These are phyloP conservation scores for Irpex sp. DNA, from an alignment of 1,284 basidiomycete species.

Conservation along the genomic window DNA sequence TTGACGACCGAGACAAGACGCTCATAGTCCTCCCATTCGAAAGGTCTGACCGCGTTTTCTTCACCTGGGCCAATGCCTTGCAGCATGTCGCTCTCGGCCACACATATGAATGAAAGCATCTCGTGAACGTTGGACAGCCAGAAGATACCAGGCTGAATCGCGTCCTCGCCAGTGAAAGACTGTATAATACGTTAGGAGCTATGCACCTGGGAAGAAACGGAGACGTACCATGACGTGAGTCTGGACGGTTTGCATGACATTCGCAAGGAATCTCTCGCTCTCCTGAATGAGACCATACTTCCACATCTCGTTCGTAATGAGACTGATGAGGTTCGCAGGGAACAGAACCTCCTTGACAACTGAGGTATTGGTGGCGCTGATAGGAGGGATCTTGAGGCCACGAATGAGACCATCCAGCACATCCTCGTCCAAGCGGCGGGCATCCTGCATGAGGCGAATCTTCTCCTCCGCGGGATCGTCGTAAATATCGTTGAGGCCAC, in stretches of 20 bases:
- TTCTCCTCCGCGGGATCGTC: conserved; percentile 96
- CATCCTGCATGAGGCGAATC: conserved; percentile 89
- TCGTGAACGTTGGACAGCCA: conserved; percentile 99
- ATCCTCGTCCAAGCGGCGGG: conserved; percentile 91
- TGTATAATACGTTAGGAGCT: conserved; percentile 24
- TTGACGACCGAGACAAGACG: conserved; percentile 96
- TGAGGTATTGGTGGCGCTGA: conserved; percentile 88
- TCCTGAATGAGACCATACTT: conserved; percentile 97
- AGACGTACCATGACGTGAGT: conserved; percentile 92
- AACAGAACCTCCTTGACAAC: conserved; percentile 97
- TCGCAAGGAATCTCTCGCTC: conserved; percentile 97
- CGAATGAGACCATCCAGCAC: conserved; percentile 89
- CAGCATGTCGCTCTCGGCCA: conserved; percentile 97
- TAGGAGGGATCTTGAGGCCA: conserved; percentile 90
- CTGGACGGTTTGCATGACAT: conserved; percentile 98
- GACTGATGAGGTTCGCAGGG: conserved; percentile 98
- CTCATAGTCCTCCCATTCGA: conserved; percentile 98
- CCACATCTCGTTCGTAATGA: conserved; percentile 99
- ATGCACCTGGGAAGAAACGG: conserved; percentile 9
- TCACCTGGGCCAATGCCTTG: conserved; percentile 98
- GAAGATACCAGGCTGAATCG: conserved; percentile 95
- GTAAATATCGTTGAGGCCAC: conserved; percentile 73
- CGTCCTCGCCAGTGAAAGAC: conserved; percentile 92
- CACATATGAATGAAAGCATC: conserved; percentile 97
- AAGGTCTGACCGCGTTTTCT: conserved; percentile 85